Base-by-base conservation (phyloP, 257 asterid genomes). In the Jacaranda mimosifolia region DNA sequence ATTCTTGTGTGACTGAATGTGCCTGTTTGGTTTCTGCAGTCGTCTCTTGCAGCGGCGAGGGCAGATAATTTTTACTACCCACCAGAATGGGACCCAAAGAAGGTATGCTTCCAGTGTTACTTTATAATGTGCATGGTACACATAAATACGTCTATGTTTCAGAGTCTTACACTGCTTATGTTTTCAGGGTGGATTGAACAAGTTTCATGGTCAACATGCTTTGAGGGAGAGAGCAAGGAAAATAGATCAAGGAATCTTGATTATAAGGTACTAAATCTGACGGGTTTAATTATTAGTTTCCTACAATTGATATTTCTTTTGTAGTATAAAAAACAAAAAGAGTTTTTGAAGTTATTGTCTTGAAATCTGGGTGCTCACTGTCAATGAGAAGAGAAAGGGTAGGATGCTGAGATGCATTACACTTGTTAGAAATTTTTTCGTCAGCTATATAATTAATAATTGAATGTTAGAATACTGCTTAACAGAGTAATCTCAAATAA, bases 61-160 rank as follows among this genome's bases (percentile, higher is more conserved):
- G 99, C 99, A 18, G 99, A 96, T 80, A 96, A 96, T 72, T 96
- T 96, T 70, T 96, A 93, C 88, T 96, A 86, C 80, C 99, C 99
- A 49, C 99, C 99, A 57, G 97, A 93, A 95, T 95, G 99, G 98
- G 94, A 91, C 12, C 98, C 99, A 59, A 95, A 93, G 89, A 91
- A 93, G 96, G 99, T 91, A 82, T 60, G 48, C 63, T 35, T 78
- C 64, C 43, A 60, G 15, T 74, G 19, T 43, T 17, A 35, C 42
- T 72, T 32, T n/a, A 18, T 42, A 49, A 43, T 14, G 35, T 4
- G 59, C 43, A 68, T 70, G 51, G 55, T 15, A 14, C 15, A 17
- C 63, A n/a, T 3, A 43, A 13, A 8, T 62, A 38, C 59, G 9
- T 12, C 36, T 68, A 18, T 82, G 65, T 49, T 79, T 72, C 45